Conservation (phyloP, 257 asterid genomes). For the Primulina tabacum region DNA sequence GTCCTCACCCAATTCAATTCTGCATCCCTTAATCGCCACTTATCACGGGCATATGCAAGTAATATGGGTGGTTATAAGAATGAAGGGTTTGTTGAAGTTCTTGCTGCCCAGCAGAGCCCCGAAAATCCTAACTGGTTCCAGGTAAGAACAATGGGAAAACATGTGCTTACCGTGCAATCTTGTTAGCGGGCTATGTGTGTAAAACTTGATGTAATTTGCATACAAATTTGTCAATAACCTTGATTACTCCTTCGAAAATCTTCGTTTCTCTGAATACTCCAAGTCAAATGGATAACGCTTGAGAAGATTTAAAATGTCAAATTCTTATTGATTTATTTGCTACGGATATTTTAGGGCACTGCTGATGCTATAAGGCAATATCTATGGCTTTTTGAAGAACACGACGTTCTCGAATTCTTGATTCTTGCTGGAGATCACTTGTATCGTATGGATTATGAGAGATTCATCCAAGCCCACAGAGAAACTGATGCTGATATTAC, state of each 20-base stretch:
- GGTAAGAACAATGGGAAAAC: conserved; percentile 29
- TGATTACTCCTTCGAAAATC: background rate
- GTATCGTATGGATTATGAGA: conserved; percentile 63
- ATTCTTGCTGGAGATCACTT: conserved; percentile 65
- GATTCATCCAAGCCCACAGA: conserved; percentile 58
- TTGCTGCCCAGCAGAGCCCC: conserved; percentile 73
- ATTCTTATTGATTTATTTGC: background rate
- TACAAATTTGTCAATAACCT: background rate
- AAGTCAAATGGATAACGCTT: background rate
- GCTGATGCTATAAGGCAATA: conserved; percentile 74
- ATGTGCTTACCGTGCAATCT: background rate
- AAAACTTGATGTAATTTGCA: background rate
- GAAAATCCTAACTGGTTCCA: conserved; percentile 73
- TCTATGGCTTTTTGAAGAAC: conserved; percentile 66
- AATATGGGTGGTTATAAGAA: conserved; percentile 64
- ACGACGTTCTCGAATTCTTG: conserved; percentile 55
- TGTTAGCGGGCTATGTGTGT: background rate
- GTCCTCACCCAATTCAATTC: conserved; percentile 68
- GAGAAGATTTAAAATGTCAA: background rate
- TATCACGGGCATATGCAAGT: conserved; percentile 62
- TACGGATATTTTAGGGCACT: conserved; percentile 46
- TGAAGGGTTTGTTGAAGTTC: conserved; percentile 68
- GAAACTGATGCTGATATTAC: conserved; percentile 70
- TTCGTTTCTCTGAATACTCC: background rate
- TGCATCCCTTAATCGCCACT: conserved; percentile 64